phyloP scores from a whole-genome alignment of 2,329 filamentous ascomycete genomes.

The Ambrosiella beaveri region DNA sequence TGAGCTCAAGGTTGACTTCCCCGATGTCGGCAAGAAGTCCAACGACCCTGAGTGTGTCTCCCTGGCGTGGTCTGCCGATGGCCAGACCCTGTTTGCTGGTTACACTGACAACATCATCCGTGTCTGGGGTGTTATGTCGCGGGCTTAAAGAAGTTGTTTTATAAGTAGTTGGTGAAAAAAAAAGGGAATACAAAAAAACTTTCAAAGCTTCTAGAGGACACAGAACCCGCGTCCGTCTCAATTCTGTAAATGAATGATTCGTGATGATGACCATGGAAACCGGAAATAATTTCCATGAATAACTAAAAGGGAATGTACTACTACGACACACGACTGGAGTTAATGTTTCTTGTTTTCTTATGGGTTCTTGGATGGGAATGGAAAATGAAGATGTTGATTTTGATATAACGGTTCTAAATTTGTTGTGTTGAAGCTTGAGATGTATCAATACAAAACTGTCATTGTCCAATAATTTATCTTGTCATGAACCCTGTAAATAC shows the following conservation, averaged over 20 bases:
- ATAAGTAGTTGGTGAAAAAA: constrained; percentile 14
- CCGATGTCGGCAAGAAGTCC: constrained; percentile 94
- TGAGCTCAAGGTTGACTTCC: constrained; percentile 93
- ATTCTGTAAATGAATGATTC: constrained; percentile 7
- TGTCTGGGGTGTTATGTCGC: constrained; percentile 94
- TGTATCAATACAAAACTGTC: not conserved
- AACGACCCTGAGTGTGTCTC: constrained; percentile 95
- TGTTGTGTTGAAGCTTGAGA: not conserved
- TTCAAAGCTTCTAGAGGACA: constrained; percentile 13
- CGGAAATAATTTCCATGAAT: not conserved
- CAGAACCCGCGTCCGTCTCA: constrained; percentile 9
- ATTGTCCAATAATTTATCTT: not conserved
- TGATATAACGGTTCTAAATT: not conserved
- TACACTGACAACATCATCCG: constrained; percentile 99
- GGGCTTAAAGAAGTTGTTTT: constrained; percentile 41
- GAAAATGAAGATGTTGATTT: not conserved
- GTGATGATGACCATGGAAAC: constrained; percentile 8
- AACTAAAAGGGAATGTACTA: not conserved
- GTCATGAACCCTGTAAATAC: constrained; percentile 20
- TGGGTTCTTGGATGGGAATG: not conserved
- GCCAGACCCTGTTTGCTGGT: constrained; percentile 97
- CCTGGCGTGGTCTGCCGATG: constrained; percentile 94
- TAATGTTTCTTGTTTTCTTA: constrained; percentile 2
- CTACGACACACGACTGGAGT: not conserved
- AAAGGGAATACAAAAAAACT: constrained; percentile 15